Evolutionary conservation across 352 stramenopile species (phyloP).

Genomic region (Aphanomyces stellatus): DNA sequence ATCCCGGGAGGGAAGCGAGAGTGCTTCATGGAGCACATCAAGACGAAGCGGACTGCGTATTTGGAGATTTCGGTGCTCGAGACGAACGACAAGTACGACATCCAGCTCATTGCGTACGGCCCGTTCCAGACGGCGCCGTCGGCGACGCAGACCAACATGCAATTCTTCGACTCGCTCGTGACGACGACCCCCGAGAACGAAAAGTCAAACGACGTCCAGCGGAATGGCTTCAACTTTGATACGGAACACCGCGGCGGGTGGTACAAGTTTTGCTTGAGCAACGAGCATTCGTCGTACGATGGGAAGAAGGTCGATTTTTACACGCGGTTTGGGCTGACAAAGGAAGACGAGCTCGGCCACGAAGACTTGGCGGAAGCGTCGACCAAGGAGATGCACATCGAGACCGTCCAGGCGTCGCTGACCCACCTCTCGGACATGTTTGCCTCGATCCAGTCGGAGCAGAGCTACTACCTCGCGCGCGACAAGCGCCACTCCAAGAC

Average conservation of each 20-base stretch:
- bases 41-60: conserved; percentile 77
- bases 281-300: conserved; percentile 52
- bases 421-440: conserved; percentile 50
- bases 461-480: conserved; percentile 63
- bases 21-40: conserved; percentile 81
- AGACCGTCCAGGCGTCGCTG: conserved; percentile 53
- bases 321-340: conserved; percentile 70
- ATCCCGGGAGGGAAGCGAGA: conserved; percentile 43
- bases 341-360: conserved; percentile 58
- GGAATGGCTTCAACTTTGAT: conserved; percentile 83
- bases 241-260: conserved; percentile 74
- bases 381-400: conserved; percentile 59
- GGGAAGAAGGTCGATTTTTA: conserved; percentile 73
- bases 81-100: conserved; percentile 58
- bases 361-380: conserved; percentile 67
- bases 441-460: conserved; percentile 64
- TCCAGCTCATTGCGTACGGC: conserved; percentile 64
- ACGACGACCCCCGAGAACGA: conserved; percentile 46
- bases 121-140: conserved; percentile 46
- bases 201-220: conserved; percentile 50
- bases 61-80: conserved; percentile 72
- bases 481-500: conserved; percentile 65
- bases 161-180: conserved; percentile 74
- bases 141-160: conserved; percentile 39
- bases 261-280: conserved; percentile 82